Base-by-base conservation (phyloP, 2,329 filamentous ascomycete genomes). In the Trichoderma citrinoviride region DNA sequence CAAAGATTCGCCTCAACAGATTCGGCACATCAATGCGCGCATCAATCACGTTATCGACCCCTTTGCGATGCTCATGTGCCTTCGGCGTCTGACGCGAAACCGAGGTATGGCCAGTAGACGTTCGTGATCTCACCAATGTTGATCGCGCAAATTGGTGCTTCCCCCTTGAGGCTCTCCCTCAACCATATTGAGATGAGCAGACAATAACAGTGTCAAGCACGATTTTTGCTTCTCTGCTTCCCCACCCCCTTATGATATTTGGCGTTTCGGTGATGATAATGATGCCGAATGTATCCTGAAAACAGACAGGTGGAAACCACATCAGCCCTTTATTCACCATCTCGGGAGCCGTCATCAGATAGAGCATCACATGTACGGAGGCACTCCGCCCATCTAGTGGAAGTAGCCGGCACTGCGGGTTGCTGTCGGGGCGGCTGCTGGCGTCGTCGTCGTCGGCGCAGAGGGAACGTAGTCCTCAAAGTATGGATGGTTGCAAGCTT, bases 401-500 rank as follows among this genome's bases (percentile, higher is more conserved):
- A 77, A 76, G 71, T 78, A 77, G 65, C 76, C 75, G 69, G 75
- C 74, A 64, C 68, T 65, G 58, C 74, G 73, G 61, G 70, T 71
- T 58, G 67, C 68, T 47, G 70, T 67, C 49, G 67, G 68, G 53
- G 50, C 41, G 33, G 55, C 29, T 46, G 60, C 60, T 21, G 60
- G 60, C 4, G 60, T 54, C n/a, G 60, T 54, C 29, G 61, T 64
- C 43, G 61, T 71, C 46, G 67, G 68, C 50, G 74, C 71, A 21
- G 74, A 71, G 37, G 70, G 69, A 12, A 73, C 56, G 66, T 74
- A 78, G 27, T 78, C 77, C 65, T 82, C 79, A 68, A 97, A 96
- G 80, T 96, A 97, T 8, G 90, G 88, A 75, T 97, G 93, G 71
- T 87, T 83, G 74, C 90, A 91, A 14, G 92, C 89, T 75, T 92